Base-by-base conservation (phyloP, 2,329 filamentous ascomycete species). In the Xylaria arbuscula region DNA sequence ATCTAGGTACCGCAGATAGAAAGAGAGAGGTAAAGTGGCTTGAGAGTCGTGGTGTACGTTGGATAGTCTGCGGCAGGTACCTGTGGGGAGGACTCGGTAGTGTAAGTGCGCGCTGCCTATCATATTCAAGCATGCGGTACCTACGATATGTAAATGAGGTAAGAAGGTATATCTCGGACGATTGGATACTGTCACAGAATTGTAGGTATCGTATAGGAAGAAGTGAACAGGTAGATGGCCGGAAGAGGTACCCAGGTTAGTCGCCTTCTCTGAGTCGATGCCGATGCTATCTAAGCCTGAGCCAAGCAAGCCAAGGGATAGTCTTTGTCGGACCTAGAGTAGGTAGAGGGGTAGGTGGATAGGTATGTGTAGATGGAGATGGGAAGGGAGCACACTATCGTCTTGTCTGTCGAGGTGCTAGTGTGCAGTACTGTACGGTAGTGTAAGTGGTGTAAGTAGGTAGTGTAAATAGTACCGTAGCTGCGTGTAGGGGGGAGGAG, bases 241-340 rank as follows among this genome's bases (percentile, higher is more conserved):
- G 45, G 48, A 50, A 10, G 38, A 19, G 22, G 32, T 54, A 54
- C 22, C 28, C 19, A 54, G 36, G 51, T 47, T 48, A 24, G 45
- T 54, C 51, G 28, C 4, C 28, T 36, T 36, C 28, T 54, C 17
- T 9, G 19, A 36, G 51, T 36, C 11, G 17, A 6, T 50, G 60
- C 40, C 17, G 48, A 6, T 45, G 53, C 19, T 54, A 24, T 42
- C 47, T 34, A 51, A 58, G 62, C 38, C 48, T 40, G 38, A 45
- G 38, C 47, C 55, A 57, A 50, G 62, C 48, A 40, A 32, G 38
- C 55, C 22, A 57, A 57, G 55, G 38, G 45, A 45, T 24, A 28
- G 34, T 59, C 38, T 38, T 47, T 19, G 24, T 36, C 54, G 47
- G 55, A 17, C 24, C 5, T 24, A 51, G 8, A 32, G 22, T 38